These are phyloP conservation scores for Thinopyrum obtusiflorum DNA, from an alignment of 202 grass and related monocot species.

Conservation along the genomic window DNA sequence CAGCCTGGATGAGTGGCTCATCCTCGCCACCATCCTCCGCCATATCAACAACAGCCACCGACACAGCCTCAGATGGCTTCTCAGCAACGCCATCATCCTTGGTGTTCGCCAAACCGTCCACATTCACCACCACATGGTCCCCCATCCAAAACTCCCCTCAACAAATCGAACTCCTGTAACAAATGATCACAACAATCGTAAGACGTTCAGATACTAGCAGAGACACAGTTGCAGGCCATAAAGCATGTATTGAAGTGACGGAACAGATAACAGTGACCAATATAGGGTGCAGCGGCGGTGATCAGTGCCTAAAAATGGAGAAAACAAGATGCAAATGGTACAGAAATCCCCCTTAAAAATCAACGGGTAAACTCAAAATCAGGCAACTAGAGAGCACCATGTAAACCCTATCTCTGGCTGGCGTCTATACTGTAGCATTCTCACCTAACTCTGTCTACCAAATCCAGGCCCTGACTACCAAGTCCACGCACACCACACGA, in stretches of 20 bases:
- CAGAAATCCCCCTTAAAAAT: neutral
- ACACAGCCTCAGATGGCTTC: neutral
- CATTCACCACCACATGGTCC: conserved; percentile 77
- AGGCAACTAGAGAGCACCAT: neutral
- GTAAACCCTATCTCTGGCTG: neutral
- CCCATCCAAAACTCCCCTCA: conserved; percentile 42
- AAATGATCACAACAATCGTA: neutral
- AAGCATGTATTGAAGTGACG: neutral
- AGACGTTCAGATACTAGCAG: neutral
- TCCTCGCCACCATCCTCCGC: conserved; percentile 40
- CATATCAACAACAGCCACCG: conserved; percentile 24
- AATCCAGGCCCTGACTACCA: neutral
- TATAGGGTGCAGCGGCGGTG: neutral
- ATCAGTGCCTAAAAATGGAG: conserved; percentile 31
- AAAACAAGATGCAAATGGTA: neutral
- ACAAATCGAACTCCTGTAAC: conserved; percentile 27
- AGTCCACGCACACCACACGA: neutral
- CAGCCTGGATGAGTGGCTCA: conserved; percentile 69
- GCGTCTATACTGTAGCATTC: neutral
- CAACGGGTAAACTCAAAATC: neutral
- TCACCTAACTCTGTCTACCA: neutral
- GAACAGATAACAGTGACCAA: neutral
- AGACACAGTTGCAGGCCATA: neutral
- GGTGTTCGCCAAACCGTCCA: conserved; percentile 40
- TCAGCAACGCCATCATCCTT: conserved; percentile 18